Percentiles rank a stretch among this genome's conserved stretches.
Conservation (phyloP, 1,139 yeast species). For the Hyphopichia burtonii region DNA sequence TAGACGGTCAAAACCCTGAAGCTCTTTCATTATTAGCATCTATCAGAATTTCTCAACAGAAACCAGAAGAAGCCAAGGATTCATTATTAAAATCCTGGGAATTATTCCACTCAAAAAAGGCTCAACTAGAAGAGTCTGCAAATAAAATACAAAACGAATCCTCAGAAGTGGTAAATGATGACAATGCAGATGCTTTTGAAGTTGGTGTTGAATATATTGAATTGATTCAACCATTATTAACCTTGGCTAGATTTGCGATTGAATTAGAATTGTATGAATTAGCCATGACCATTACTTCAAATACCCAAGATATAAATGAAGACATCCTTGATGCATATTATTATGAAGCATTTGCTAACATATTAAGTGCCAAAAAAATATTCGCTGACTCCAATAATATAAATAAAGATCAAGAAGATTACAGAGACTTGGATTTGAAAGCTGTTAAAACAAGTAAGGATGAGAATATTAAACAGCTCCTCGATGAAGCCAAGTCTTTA, state of each 20-base stretch:
- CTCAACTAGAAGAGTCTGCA: conserved; percentile 47
- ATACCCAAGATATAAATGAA: conserved; percentile 76
- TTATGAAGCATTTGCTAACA: conserved; percentile 75
- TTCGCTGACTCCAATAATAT: conserved; percentile 13
- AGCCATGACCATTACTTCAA: conserved; percentile 59
- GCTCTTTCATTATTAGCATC: conserved; percentile 82
- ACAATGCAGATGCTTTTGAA: conserved; percentile 32
- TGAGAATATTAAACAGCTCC: conserved; percentile 26
- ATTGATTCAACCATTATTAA: conserved; percentile 64
- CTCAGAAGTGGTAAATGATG: conserved; percentile 10
- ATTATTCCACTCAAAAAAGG: conserved; percentile 54
- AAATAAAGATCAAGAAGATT: conserved; percentile 39
- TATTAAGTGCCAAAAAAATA: conserved; percentile 52
- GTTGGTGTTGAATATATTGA: conserved; percentile 57
- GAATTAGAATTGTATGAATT: conserved; percentile 73
- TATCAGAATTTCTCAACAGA: conserved; percentile 85
- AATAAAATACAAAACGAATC: conserved; percentile 16
- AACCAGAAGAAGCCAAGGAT: conserved; percentile 65
- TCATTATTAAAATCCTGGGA: conserved; percentile 77
- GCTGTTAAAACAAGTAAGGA: conserved; percentile 24
- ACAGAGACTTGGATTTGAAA: conserved; percentile 45
- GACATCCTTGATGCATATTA: conserved; percentile 77
- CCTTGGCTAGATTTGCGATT: conserved; percentile 69
- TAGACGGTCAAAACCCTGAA: conserved; percentile 69
- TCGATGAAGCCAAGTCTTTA: conserved; percentile 51